phyloP scores from a whole-genome alignment of 2,329 filamentous ascomycete species.

The Colletotrichum eleusines region DNA sequence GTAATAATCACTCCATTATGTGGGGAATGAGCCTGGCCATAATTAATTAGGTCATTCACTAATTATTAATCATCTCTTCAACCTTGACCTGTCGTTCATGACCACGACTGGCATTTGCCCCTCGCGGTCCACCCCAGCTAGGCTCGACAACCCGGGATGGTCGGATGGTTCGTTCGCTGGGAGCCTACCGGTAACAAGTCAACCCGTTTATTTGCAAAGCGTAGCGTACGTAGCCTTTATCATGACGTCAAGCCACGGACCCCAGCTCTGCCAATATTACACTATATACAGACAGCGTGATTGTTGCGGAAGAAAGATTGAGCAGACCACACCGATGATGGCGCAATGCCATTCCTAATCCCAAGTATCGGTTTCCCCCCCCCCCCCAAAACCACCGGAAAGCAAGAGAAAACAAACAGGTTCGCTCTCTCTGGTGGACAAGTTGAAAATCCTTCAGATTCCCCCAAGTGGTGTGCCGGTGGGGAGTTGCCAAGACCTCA shows the following conservation, averaged over 20 bases:
- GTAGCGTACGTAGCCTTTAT: not conserved
- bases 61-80: too few relatives aligned
- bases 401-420: not conserved
- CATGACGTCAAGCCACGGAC: not conserved
- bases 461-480: not conserved
- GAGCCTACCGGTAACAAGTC: too few relatives aligned
- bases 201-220: not conserved
- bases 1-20: not conserved
- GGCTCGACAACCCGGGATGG: not conserved
- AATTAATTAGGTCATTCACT: too few relatives aligned
- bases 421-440: not conserved
- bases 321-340: not conserved
- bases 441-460: not conserved
- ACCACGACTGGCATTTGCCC: too few relatives aligned
- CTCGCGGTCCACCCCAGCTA: not conserved
- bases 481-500: slow-evolving; percentile 21
- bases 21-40: not conserved
- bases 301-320: not conserved
- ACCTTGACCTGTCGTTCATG: not conserved
- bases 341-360: not conserved
- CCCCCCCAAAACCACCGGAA: slow-evolving; percentile 7
- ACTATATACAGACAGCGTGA: too few relatives aligned
- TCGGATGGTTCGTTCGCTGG: not conserved
- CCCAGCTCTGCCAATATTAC: not conserved
- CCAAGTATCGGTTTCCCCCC: not conserved